Evolutionary conservation across 2,329 filamentous ascomycete genomes (phyloP).

Genomic region (Penicillium sp.): DNA sequence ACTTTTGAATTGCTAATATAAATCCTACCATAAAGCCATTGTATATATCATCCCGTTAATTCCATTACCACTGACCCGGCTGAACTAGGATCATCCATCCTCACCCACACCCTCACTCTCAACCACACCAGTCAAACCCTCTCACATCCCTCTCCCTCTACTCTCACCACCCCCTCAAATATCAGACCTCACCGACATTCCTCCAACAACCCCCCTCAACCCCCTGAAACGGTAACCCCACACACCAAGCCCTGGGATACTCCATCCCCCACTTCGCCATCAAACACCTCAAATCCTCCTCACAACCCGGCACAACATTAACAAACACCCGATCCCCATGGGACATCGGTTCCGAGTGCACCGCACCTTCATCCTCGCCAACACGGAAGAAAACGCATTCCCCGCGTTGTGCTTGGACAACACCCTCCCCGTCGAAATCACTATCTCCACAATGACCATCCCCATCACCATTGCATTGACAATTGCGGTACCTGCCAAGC

Average conservation of each 20-base stretch:
- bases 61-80: background rate
- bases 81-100: background rate
- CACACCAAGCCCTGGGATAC: slow-evolving; percentile 35
- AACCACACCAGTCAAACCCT: background rate
- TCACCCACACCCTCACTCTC: background rate
- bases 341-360: slow-evolving; percentile 38
- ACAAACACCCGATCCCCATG: slow-evolving; percentile 44
- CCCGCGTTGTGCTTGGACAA: slow-evolving; percentile 31
- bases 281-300: slow-evolving; percentile 38
- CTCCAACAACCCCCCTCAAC: slow-evolving; percentile 19
- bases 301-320: slow-evolving; percentile 44
- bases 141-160: too few species aligned
- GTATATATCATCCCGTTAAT: background rate
- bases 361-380: slow-evolving; percentile 46
- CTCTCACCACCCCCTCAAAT: background rate
- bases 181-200: slow-evolving; percentile 23
- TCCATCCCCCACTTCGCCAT: slow-evolving; percentile 44
- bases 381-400: slow-evolving; percentile 53
- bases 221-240: slow-evolving; percentile 27
- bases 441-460: background rate
- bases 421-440: background rate
- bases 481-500: slow-evolving; percentile 27
- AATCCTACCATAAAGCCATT: too few species aligned
- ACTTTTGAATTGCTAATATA: background rate
- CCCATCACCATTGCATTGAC: background rate